Evolutionary conservation across 305 asterid species (phyloP).

Genomic region (Fraxinus greggii): DNA sequence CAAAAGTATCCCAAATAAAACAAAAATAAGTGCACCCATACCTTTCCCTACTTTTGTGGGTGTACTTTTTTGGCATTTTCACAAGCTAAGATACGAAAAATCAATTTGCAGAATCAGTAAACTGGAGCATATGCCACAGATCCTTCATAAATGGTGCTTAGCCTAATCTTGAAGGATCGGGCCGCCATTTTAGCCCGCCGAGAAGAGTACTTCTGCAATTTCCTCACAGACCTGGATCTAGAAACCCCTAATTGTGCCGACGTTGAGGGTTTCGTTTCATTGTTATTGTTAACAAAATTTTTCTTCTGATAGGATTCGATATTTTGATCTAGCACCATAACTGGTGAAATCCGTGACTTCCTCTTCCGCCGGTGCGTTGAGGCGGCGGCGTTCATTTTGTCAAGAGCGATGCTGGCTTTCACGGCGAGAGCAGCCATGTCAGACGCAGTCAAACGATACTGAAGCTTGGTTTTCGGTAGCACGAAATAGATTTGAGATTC

Average conservation of each 20-base stretch:
- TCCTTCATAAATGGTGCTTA: slow-evolving; percentile 64
- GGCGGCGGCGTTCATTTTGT: slow-evolving; percentile 20
- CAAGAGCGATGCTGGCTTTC: slow-evolving; percentile 57
- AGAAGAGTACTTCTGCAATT: slow-evolving; percentile 46
- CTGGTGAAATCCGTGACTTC: slow-evolving; percentile 56
- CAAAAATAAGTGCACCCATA: background rate
- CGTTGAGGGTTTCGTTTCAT: slow-evolving; percentile 10
- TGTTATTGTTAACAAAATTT: background rate
- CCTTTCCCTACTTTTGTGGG: too few relatives aligned
- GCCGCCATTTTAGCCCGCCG: slow-evolving; percentile 58
- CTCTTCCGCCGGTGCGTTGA: slow-evolving; percentile 26
- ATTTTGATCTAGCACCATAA: slow-evolving; percentile 28
- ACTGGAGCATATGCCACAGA: slow-evolving; percentile 29
- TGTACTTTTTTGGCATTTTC: background rate
- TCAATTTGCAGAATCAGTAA: background rate
- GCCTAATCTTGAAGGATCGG: slow-evolving; percentile 46
- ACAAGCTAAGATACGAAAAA: background rate
- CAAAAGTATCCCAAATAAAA: background rate
- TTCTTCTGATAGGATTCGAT: background rate
- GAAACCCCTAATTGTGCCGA: slow-evolving; percentile 32
- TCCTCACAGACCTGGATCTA: slow-evolving; percentile 51
- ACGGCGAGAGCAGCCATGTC: slow-evolving; percentile 62
- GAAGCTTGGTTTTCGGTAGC: slow-evolving; percentile 37
- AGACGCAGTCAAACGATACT: slow-evolving; percentile 47
- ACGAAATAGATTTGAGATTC: slow-evolving; percentile 55